A percentile compares a stretch with the other conserved stretches of the same genome.
Evolutionary conservation across 2,329 filamentous ascomycete species (phyloP).

Genomic region (Phaeosphaeriaceae sp.): DNA sequence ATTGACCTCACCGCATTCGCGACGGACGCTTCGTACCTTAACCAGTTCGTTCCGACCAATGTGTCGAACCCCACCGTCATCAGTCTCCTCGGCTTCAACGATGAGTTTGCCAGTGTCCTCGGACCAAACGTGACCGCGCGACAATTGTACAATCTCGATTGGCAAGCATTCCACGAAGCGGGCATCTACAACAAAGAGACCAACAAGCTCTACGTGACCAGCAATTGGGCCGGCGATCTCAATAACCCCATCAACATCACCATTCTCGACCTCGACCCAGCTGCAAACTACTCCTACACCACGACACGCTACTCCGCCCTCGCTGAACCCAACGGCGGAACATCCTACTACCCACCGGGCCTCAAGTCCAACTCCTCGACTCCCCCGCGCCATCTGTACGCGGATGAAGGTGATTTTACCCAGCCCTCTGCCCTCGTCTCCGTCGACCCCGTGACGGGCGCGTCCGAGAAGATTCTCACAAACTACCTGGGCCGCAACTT

Average conservation of each 20-base stretch:
- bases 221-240: slow-evolving; percentile 42
- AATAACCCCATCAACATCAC: slow-evolving; percentile 46
- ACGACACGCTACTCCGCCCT: slow-evolving; percentile 50
- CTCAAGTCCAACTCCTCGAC: slow-evolving; percentile 27
- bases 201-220: slow-evolving; percentile 53
- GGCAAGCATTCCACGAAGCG: slow-evolving; percentile 50
- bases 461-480: slow-evolving; percentile 52
- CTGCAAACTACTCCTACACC: slow-evolving; percentile 38
- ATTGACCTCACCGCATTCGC: slow-evolving; percentile 43
- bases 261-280: slow-evolving; percentile 48
- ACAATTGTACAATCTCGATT: slow-evolving; percentile 38
- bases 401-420: slow-evolving; percentile 48
- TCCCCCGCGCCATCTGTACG: slow-evolving; percentile 38
- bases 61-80: slow-evolving; percentile 42
- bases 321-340: slow-evolving; percentile 47
- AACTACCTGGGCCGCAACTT: slow-evolving; percentile 58
- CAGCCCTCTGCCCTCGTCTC: slow-evolving; percentile 52
- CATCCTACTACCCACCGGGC: slow-evolving; percentile 44
- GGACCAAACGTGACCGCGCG: slow-evolving; percentile 41
- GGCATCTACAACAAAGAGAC: slow-evolving; percentile 43
- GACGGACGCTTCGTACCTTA: slow-evolving; percentile 40
- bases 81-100: slow-evolving; percentile 47
- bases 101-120: slow-evolving; percentile 41
- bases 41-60: slow-evolving; percentile 36
- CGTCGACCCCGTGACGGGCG: slow-evolving; percentile 55